Evolutionary conservation across 2,329 filamentous ascomycete genomes (phyloP), one percentile per base, ranked within the genome.

Genomic region (Dothidotthia symphoricarpi): DNA sequence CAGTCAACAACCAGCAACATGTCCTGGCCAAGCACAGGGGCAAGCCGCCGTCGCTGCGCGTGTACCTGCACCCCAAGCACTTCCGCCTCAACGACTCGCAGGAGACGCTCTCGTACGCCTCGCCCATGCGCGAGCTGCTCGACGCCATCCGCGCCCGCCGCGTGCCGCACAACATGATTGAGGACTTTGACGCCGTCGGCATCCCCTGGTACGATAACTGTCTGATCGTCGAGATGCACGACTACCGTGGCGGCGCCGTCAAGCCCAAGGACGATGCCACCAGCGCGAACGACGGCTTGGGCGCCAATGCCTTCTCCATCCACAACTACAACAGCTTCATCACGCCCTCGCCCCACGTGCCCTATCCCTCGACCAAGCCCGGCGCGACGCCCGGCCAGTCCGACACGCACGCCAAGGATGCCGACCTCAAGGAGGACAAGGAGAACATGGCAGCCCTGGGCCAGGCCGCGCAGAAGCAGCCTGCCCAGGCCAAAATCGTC

Each of bases 291-390:
- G 78, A 79, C 24, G 82, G 53, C 22, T 58, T 75, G 49, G 83
- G 83, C 36, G 78, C 78, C 26, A 71, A 76, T 3, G 81, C 84
- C 9, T 91, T 87, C 47, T 96, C 90, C 0, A 84, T 98, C 29
- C 90, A 98, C 66, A 95, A 95, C 64, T 87, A 90, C 64, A 95
- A 89, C 58, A 82, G 83, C 44, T 93, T 88, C 57, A 76, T 97
- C 31, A 96, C 90, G 0, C 93, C 91, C 0, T 97, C 93, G 0
- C 81, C 90, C 0, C 89, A 85, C 61, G 86, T 81, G 1, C 83
- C 88, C 0, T 95, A 84, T 60, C 88, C 72, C 1, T 58, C 41
- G 50, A 42, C 46, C 36, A 50, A 66, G 51, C 27, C 48, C 25
- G 45, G 49, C 14, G 39, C 51, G 12, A 63, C 63, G 40, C 33